Conservation (phyloP, 1,284 basidiomycete species). For the Agaricales sp. region DNA sequence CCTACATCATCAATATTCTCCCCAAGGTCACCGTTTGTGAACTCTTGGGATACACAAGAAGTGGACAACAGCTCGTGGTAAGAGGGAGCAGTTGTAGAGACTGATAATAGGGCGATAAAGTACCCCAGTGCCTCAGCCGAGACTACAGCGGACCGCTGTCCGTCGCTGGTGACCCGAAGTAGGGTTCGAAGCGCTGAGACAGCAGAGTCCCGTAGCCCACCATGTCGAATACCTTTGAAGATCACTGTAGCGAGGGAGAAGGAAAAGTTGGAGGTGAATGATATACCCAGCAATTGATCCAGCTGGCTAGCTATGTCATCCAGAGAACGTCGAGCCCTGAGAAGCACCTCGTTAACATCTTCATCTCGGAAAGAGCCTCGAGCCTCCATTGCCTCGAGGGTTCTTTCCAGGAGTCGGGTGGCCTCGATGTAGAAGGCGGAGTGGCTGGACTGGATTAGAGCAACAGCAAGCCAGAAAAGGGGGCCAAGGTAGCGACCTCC, state of each 20-base stretch:
- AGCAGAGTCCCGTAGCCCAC: slow-evolving; percentile 49
- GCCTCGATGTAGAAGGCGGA: slow-evolving; percentile 68
- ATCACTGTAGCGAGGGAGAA: slow-evolving; percentile 76
- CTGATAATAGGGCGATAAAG: slow-evolving; percentile 72
- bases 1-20: slow-evolving; percentile 33
- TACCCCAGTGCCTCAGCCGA: slow-evolving; percentile 61
- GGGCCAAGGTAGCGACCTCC: slow-evolving; percentile 66
- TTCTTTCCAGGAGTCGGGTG: slow-evolving; percentile 50
- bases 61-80: slow-evolving; percentile 55
- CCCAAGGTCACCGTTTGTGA: slow-evolving; percentile 25
- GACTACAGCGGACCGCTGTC: slow-evolving; percentile 27
- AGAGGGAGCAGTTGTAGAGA: slow-evolving; percentile 43
- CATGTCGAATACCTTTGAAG: slow-evolving; percentile 77
- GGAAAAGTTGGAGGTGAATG: slow-evolving; percentile 72
- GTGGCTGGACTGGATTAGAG: slow-evolving; percentile 69
- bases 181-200: slow-evolving; percentile 47
- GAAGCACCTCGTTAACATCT: slow-evolving; percentile 47
- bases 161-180: slow-evolving; percentile 44
- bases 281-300: slow-evolving; percentile 64
- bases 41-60: slow-evolving; percentile 39
- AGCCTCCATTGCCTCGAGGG: slow-evolving; percentile 56
- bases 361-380: slow-evolving; percentile 45
- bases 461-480: slow-evolving; percentile 81
- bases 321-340: slow-evolving; percentile 55
- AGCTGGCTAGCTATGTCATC: slow-evolving; percentile 66